Evolutionary conservation across 768 basidiomycete genomes (phyloP).

Genomic region (Leucocoprinus leucothites): DNA sequence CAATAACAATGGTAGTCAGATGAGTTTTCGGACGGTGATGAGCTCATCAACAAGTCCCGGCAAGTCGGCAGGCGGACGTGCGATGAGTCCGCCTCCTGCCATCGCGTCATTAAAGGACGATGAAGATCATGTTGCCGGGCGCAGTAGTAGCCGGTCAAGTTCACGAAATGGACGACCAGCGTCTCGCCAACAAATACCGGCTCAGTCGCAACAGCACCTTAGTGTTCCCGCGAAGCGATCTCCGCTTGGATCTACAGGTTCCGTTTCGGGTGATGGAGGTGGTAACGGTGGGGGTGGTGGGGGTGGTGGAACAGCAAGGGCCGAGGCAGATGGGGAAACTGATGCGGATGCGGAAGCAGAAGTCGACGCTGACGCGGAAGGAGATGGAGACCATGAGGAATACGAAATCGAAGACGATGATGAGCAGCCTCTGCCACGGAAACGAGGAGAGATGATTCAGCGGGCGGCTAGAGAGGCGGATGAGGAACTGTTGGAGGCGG

Average conservation of each 20-base stretch:
- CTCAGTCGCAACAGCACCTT: background rate
- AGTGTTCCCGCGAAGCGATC: constrained; percentile 3
- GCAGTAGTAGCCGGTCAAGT: constrained; percentile 4
- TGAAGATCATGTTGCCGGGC: constrained; percentile 2
- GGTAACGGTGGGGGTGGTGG: too few species aligned
- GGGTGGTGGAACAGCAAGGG: too few species aligned
- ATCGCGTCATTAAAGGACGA: constrained; percentile 10
- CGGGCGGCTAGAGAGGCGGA: constrained; percentile 21
- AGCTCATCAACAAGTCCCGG: background rate
- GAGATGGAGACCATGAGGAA: constrained; percentile 27
- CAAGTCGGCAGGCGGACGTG: constrained; percentile 2
- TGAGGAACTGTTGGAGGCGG: constrained; percentile 17
- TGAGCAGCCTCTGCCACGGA: constrained; percentile 9
- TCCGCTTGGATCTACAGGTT: constrained; percentile 6
- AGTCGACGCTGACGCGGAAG: constrained; percentile 23
- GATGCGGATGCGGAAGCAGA: constrained; percentile 31
- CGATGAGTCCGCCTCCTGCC: constrained; percentile 9
- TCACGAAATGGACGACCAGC: constrained; percentile 5
- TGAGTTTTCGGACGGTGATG: constrained; percentile 7
- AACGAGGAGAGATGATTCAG: background rate
- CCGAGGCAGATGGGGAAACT: constrained; percentile 20
- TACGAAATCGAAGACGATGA: constrained; percentile 20
- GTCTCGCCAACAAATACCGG: background rate
- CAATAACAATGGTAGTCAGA: constrained; percentile 7
- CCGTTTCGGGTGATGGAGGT: constrained; percentile 17